Evolutionary conservation across 306 rosid genomes (phyloP), one percentile per base, ranked within the genome.

Genomic region (Carpinus viminea): DNA sequence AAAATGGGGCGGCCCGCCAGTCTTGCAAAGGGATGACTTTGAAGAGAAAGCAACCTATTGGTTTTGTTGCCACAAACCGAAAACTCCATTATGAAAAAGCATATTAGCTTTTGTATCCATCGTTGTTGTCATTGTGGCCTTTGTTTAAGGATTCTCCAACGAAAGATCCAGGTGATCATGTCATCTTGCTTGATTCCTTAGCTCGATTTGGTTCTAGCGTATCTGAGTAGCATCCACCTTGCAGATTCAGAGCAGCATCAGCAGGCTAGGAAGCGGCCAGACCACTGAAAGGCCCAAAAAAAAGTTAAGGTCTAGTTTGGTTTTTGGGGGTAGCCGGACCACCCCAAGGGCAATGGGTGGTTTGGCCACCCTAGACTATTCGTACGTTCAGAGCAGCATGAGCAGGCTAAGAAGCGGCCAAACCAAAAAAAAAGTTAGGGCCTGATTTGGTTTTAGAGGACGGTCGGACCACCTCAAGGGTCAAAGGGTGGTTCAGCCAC

Each of bases 11-110:
- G 26, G 26, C 26, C 26, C 0, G 1, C 83, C 78, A 95, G 98
- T 81, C 93, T 88, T 48, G 90, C 50, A 26, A 86, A 86, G 31
- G 55, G 93, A 83, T 50, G 97, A 84, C 31, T 89, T 91, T 55
- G 90, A 70, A 50, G 97, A 81, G 81, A 91, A 91, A 85, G 91
- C 93, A 81, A 88, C 78, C 95, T 90, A 88, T 28, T 91, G 98
- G 83, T 91, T 91, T 56, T 90, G 98, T 13, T 98, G 92, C 97
- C 93, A 86, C 17, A 88, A 82, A 59, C 86, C 88, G 26, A 87
- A 90, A 59, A 72, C 78, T 16, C 86, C 89, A 26, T 46, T 73
- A 15, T 78, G 82, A 84, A 85, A 79, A 74, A 24, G 75, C 84
- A 16, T 74, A 80, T 86, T 75, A 51, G 70, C 77, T 87, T 68